Evolutionary conservation across 768 basidiomycete species (phyloP), one percentile per base, ranked within the genome.

Genomic region (Suillus subluteus): DNA sequence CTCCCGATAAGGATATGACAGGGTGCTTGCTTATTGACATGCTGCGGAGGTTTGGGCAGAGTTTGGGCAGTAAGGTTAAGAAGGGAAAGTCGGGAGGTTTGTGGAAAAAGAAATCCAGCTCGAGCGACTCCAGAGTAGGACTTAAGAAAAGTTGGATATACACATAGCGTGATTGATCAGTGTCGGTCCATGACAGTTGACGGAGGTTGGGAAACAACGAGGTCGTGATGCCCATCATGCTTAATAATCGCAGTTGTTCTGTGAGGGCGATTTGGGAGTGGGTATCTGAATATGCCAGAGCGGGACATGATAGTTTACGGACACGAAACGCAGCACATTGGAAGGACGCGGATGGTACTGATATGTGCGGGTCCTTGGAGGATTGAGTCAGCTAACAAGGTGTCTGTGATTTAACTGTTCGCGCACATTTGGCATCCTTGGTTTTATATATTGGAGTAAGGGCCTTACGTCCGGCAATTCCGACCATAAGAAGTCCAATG

Each of bases 71-170:
- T 13, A 21, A 43, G 6, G 59, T 13, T 21, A 61, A 30, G 41
- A 61, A 61, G 6, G 59, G 59, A 43, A 61, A 61, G 26, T 61
- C 1, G 41, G 41, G 59, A 61, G 41, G 41, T 61, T 61, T 61
- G 6, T 61, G 59, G 59, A 61, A 61, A 61, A 23, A 61, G 21
- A 61, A 61, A 61, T 61, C 59, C 41, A 61, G 59, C 18, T 61
- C 59, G 6, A 61, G 26, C 3, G 59, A 61, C 30, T 61, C 59
- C 18, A 61, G 30, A 13, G 41, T 61, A 43, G 59, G 59, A 43
- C 59, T 61, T 21, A 61, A 15, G 59, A 61, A 61, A 32, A 61
- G 18, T 21, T 6, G 26, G 41, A 61, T 61, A 43, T 61, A 61
- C 18, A 43, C 59, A 44, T 61, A 61, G 13, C 59, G 59, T 26